Conservation (phyloP, 495 filamentous ascomycete species). For the Penicillium macrosclerotiorum region DNA sequence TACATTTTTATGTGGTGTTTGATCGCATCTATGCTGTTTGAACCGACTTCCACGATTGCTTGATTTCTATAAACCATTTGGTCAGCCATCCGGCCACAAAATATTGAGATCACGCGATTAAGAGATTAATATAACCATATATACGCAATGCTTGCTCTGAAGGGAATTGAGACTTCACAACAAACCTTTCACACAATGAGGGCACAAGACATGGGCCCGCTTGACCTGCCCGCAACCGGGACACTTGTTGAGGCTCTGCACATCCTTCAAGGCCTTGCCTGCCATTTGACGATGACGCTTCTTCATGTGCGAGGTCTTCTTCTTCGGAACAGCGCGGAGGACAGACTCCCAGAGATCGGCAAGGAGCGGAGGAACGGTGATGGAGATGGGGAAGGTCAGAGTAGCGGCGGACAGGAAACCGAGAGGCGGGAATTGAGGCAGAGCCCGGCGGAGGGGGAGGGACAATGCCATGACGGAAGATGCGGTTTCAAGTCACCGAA, state of each 20-base stretch:
- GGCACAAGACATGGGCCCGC: conserved; percentile 82
- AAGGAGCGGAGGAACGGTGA: conserved; percentile 57
- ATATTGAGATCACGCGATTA: too few species aligned
- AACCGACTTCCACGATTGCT: conserved; percentile 26
- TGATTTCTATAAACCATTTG: conserved; percentile 23
- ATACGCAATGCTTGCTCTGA: too few species aligned
- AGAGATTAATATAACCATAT: too few species aligned
- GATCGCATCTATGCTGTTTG: conserved; percentile 18
- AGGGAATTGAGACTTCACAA: background rate
- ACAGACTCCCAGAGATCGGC: conserved; percentile 87
- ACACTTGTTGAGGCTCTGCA: conserved; percentile 80
- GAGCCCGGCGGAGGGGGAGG: conserved; percentile 12
- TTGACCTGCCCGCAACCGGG: conserved; percentile 85
- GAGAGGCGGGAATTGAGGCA: conserved; percentile 19
- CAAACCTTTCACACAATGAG: conserved; percentile 73
- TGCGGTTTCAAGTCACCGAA: too few species aligned
- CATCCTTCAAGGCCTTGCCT: conserved; percentile 89
- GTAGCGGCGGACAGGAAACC: conserved; percentile 17
- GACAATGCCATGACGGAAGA: conserved; percentile 1
- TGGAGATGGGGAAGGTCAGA: conserved; percentile 26
- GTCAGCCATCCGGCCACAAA: too few species aligned
- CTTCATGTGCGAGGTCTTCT: conserved; percentile 97
- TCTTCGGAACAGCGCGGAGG: conserved; percentile 92
- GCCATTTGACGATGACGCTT: conserved; percentile 90
- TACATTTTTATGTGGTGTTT: background rate